A percentile compares a stretch with the other conserved stretches of the same genome.
These are phyloP conservation scores for Populus hybrid DNA, from an alignment of 441 rosid species.

Conservation along the genomic window DNA sequence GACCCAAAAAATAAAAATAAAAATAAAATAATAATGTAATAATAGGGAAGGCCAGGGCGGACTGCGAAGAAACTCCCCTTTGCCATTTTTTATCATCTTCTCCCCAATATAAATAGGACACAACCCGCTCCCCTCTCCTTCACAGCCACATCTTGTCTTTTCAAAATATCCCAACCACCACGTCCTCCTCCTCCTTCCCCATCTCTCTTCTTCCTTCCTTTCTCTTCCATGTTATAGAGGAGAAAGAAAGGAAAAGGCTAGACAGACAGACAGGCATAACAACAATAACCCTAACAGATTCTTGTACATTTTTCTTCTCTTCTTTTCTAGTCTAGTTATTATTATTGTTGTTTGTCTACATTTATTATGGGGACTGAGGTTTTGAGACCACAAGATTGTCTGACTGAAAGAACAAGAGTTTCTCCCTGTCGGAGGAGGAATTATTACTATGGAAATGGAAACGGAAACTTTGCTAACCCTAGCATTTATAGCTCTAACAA, in stretches of 20 bases:
- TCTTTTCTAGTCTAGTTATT: neutral
- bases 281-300: neutral
- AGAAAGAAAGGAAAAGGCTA: neutral
- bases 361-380: slow-evolving; percentile 69
- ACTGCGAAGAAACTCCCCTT: slow-evolving; percentile 1
- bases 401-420: slow-evolving; percentile 37
- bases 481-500: neutral
- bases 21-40: neutral
- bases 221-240: neutral
- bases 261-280: neutral
- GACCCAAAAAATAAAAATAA: neutral
- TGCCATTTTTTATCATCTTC: neutral
- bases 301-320: neutral
- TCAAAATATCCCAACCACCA: neutral
- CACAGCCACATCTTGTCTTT: neutral
- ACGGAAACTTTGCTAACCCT: neutral
- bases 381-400: slow-evolving; percentile 70
- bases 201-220: neutral
- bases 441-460: slow-evolving; percentile 5
- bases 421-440: slow-evolving; percentile 50
- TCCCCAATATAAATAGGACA: neutral
- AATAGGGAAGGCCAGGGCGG: neutral
- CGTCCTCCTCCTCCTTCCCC: neutral
- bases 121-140: neutral
- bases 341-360: neutral